Evolutionary conservation across 768 basidiomycete genomes (phyloP).

Genomic region (Suillus clintonianus): DNA sequence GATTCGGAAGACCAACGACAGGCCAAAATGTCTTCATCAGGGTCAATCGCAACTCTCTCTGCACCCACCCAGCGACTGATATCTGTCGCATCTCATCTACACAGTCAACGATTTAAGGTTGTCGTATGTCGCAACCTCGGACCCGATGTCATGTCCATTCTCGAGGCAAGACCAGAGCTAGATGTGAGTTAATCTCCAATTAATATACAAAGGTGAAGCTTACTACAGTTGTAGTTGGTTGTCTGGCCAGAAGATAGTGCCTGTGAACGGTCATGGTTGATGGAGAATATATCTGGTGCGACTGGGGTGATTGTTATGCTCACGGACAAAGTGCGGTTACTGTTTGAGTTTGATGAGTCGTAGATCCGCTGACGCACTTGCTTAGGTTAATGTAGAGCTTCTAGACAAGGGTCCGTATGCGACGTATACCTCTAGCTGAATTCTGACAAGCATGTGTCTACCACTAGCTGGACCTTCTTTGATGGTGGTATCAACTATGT

Average conservation of each 20-base stretch:
- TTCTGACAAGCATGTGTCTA: not conserved
- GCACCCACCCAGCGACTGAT: slow-evolving; percentile 23
- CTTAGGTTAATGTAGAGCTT: slow-evolving; percentile 73
- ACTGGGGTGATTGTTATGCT: slow-evolving; percentile 65
- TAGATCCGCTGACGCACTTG: not conserved
- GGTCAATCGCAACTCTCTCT: slow-evolving; percentile 23
- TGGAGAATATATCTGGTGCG: slow-evolving; percentile 70
- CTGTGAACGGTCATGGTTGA: slow-evolving; percentile 69
- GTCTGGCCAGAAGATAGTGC: slow-evolving; percentile 53
- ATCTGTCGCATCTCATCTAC: slow-evolving; percentile 23
- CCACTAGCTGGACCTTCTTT: slow-evolving; percentile 68
- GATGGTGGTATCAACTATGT: slow-evolving; percentile 90
- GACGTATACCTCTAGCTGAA: not conserved
- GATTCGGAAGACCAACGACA: not conserved
- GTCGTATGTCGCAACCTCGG: slow-evolving; percentile 65
- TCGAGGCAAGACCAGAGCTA: slow-evolving; percentile 50
- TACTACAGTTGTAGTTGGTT: slow-evolving; percentile 38
- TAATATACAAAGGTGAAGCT: not conserved
- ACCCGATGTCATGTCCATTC: slow-evolving; percentile 59
- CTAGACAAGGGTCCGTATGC: slow-evolving; percentile 34
- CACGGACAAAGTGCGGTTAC: slow-evolving; percentile 62
- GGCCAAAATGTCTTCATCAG: slow-evolving; percentile 23
- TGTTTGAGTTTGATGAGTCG: not conserved
- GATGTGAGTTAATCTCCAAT: slow-evolving; percentile 42
- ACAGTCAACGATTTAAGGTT: slow-evolving; percentile 38